Evolutionary conservation across 1,284 basidiomycete genomes (phyloP).

Genomic region (Ustilago trichophora): DNA sequence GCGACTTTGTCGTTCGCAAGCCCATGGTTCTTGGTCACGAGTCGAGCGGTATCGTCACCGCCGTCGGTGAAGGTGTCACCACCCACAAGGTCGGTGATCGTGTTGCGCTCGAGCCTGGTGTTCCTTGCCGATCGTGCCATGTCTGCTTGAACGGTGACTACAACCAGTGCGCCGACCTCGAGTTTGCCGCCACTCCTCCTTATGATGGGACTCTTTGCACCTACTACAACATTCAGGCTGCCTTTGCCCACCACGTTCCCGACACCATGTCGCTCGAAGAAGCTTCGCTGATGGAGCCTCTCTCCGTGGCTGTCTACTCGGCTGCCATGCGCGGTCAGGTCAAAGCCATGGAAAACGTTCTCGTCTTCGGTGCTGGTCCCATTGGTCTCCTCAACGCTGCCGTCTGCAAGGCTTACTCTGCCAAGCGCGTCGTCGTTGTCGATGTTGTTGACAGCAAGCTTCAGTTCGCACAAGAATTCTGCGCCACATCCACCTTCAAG

Average conservation of each 20-base stretch:
- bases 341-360: conserved; percentile 67
- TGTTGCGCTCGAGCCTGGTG: conserved; percentile 86
- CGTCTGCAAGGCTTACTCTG: conserved; percentile 78
- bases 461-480: conserved; percentile 85
- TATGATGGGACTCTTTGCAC: conserved; percentile 85
- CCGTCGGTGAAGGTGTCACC: conserved; percentile 78
- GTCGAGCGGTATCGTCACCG: conserved; percentile 71
- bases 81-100: conserved; percentile 82
- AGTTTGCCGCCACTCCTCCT: conserved; percentile 88
- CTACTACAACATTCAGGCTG: conserved; percentile 68
- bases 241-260: conserved; percentile 67
- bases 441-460: conserved; percentile 84
- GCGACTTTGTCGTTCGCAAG: conserved; percentile 77
- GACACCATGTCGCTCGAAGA: conserved; percentile 68
- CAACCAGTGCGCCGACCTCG: conserved; percentile 73
- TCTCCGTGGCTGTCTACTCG: conserved; percentile 89
- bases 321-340: conserved; percentile 81
- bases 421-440: conserved; percentile 61
- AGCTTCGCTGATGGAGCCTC: conserved; percentile 82
- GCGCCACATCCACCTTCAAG: conserved; percentile 82
- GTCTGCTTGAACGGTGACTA: conserved; percentile 64
- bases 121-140: conserved; percentile 76
- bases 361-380: conserved; percentile 85
- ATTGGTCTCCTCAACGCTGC: conserved; percentile 92
- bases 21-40: conserved; percentile 81